phyloP scores from a whole-genome alignment of 2,329 filamentous ascomycete species.

The Rosellinia necatrix region DNA sequence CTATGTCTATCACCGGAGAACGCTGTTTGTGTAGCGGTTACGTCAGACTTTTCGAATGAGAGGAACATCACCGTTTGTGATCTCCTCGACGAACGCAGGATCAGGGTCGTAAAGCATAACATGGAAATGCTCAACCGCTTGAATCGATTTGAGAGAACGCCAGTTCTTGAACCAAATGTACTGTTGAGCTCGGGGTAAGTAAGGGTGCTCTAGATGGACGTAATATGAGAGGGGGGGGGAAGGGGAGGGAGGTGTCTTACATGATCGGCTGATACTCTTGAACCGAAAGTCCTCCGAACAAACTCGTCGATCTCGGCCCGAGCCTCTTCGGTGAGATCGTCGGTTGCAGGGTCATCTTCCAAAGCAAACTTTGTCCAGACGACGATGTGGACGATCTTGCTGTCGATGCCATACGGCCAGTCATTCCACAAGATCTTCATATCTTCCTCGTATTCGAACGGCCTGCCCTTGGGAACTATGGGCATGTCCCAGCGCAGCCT shows the following conservation, averaged over 20 bases:
- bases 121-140: slow-evolving; percentile 91
- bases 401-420: slow-evolving; percentile 89
- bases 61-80: slow-evolving; percentile 77
- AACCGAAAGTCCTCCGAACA: slow-evolving; percentile 69
- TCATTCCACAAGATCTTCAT: slow-evolving; percentile 83
- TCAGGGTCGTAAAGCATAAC: slow-evolving; percentile 86
- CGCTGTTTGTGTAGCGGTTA: neutral
- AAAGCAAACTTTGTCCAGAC: slow-evolving; percentile 92
- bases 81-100: slow-evolving; percentile 65
- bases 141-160: slow-evolving; percentile 80
- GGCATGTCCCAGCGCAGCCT: slow-evolving; percentile 70
- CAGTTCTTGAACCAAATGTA: slow-evolving; percentile 88
- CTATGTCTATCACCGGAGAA: slow-evolving; percentile 5
- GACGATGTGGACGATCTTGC: slow-evolving; percentile 79
- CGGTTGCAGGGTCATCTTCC: slow-evolving; percentile 67
- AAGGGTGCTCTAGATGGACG: neutral
- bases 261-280: slow-evolving; percentile 53
- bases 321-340: slow-evolving; percentile 68
- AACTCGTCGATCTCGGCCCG: slow-evolving; percentile 71
- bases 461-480: slow-evolving; percentile 41
- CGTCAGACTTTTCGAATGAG: slow-evolving; percentile 53
- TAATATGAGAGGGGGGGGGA: neutral
- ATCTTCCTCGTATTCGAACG: slow-evolving; percentile 58
- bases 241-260: too few species aligned
- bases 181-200: slow-evolving; percentile 31